phyloP scores from a whole-genome alignment of 768 basidiomycete genomes.

The Boletus rubroflammeus region DNA sequence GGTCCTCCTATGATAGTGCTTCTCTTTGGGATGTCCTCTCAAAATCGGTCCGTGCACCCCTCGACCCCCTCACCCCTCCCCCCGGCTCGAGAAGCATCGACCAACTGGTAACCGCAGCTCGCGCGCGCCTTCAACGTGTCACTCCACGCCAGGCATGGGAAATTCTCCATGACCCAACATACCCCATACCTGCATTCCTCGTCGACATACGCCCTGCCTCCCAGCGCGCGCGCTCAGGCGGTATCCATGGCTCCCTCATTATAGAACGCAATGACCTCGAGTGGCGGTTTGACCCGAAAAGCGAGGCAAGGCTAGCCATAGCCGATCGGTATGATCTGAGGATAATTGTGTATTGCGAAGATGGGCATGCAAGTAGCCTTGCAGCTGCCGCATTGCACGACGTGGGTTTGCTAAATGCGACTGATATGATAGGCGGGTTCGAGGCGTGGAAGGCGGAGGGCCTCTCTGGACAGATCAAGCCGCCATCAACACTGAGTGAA shows the following conservation, averaged over 20 bases:
- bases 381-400: slow-evolving; percentile 69
- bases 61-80: slow-evolving; percentile 61
- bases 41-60: slow-evolving; percentile 55
- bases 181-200: slow-evolving; percentile 61
- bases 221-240: slow-evolving; percentile 55
- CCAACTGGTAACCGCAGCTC: slow-evolving; percentile 53
- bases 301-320: slow-evolving; percentile 53
- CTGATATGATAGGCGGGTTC: slow-evolving; percentile 75
- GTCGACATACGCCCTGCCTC: slow-evolving; percentile 73
- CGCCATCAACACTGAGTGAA: slow-evolving; percentile 28
- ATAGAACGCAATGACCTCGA: slow-evolving; percentile 77
- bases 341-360: slow-evolving; percentile 72
- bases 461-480: slow-evolving; percentile 49
- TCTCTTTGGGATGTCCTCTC: slow-evolving; percentile 70
- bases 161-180: slow-evolving; percentile 51
- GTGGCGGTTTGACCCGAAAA: slow-evolving; percentile 76
- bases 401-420: slow-evolving; percentile 68
- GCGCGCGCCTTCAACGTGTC: slow-evolving; percentile 63
- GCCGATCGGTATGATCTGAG: slow-evolving; percentile 74
- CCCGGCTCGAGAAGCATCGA: slow-evolving; percentile 60
- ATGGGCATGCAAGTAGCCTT: slow-evolving; percentile 68
- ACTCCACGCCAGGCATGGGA: slow-evolving; percentile 56
- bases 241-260: slow-evolving; percentile 63
- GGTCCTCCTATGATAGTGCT: slow-evolving; percentile 55
- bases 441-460: slow-evolving; percentile 68